Percentiles rank a stretch among this genome's conserved stretches.
phyloP scores from a whole-genome alignment of 352 stramenopile genomes.

The Pythium volutum region DNA sequence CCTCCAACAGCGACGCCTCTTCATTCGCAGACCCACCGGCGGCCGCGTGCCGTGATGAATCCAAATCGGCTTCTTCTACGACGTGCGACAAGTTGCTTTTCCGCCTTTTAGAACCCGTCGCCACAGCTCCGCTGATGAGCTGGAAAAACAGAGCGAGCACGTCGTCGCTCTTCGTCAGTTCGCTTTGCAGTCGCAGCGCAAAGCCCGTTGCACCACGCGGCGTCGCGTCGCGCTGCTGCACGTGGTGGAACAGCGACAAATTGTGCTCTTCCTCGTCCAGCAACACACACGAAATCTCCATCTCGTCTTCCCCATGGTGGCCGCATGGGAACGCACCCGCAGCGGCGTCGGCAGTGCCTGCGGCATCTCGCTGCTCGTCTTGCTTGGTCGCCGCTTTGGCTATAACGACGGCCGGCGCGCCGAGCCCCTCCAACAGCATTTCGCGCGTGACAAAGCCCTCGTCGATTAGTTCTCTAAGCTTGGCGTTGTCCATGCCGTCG shows the following conservation, averaged over 20 bases:
- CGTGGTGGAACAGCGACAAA: constrained; percentile 39
- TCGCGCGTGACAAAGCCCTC: constrained; percentile 38
- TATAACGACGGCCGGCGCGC: constrained; percentile 11
- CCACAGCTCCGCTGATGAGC: constrained; percentile 7
- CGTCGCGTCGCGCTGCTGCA: constrained; percentile 27
- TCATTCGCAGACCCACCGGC: background rate
- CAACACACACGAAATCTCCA: constrained; percentile 40
- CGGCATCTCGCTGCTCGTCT: constrained; percentile 1
- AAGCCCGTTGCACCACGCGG: constrained; percentile 22
- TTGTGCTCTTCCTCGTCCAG: constrained; percentile 54
- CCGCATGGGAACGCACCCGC: background rate
- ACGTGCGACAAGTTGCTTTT: constrained; percentile 6
- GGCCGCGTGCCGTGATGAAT: background rate
- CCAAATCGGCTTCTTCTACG: constrained; percentile 2
- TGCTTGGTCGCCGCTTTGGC: background rate
- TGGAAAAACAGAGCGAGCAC: constrained; percentile 41
- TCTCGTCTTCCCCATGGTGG: constrained; percentile 17
- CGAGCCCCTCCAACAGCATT: constrained; percentile 40
- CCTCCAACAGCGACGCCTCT: background rate
- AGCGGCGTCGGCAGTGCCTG: background rate
- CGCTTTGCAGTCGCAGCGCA: constrained; percentile 29
- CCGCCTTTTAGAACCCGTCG: background rate
- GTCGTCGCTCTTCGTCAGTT: constrained; percentile 50
- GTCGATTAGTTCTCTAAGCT: constrained; percentile 40
- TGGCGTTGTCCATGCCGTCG: constrained; percentile 44